Evolutionary conservation across 305 asterid species (phyloP).

Genomic region (Lippia alba): DNA sequence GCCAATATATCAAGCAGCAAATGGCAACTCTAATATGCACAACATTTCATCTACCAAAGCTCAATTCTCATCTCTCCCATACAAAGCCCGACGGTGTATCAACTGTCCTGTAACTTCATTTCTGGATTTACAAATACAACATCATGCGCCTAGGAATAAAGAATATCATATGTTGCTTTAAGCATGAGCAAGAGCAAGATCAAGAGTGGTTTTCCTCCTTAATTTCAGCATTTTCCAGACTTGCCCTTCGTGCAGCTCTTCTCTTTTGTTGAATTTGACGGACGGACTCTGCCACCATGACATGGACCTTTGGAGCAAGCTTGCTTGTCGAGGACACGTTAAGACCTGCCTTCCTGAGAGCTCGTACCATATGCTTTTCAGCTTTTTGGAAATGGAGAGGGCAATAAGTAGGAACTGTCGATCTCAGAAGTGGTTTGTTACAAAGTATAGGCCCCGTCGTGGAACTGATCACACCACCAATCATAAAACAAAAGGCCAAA

Average conservation of each 20-base stretch:
- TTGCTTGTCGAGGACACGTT: slow-evolving; percentile 67
- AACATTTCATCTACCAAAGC: slow-evolving; percentile 31
- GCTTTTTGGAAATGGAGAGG: slow-evolving; percentile 71
- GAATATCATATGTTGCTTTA: slow-evolving; percentile 25
- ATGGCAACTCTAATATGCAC: slow-evolving; percentile 34
- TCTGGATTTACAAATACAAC: slow-evolving; percentile 30
- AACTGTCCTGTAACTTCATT: slow-evolving; percentile 27
- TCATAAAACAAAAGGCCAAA: background rate
- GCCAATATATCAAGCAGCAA: background rate
- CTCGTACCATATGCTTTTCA: slow-evolving; percentile 73
- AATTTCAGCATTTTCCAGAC: slow-evolving; percentile 42
- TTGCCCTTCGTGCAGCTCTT: slow-evolving; percentile 55
- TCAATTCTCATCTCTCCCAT: slow-evolving; percentile 17
- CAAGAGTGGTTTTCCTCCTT: slow-evolving; percentile 59
- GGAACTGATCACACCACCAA: slow-evolving; percentile 55
- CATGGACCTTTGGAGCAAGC: slow-evolving; percentile 80
- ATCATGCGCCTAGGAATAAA: slow-evolving; percentile 34
- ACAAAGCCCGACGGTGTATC: slow-evolving; percentile 24
- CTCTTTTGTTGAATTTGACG: slow-evolving; percentile 75
- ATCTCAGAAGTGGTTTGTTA: slow-evolving; percentile 74
- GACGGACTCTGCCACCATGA: slow-evolving; percentile 64
- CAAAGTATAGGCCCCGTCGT: slow-evolving; percentile 81
- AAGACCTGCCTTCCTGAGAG: slow-evolving; percentile 83
- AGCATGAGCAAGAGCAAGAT: slow-evolving; percentile 33
- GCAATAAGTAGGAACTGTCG: slow-evolving; percentile 80